A percentile compares a stretch with the other conserved stretches of the same genome.
Evolutionary conservation across 2,329 filamentous ascomycete species (phyloP).

Genomic region (Drechslerella dactyloides): DNA sequence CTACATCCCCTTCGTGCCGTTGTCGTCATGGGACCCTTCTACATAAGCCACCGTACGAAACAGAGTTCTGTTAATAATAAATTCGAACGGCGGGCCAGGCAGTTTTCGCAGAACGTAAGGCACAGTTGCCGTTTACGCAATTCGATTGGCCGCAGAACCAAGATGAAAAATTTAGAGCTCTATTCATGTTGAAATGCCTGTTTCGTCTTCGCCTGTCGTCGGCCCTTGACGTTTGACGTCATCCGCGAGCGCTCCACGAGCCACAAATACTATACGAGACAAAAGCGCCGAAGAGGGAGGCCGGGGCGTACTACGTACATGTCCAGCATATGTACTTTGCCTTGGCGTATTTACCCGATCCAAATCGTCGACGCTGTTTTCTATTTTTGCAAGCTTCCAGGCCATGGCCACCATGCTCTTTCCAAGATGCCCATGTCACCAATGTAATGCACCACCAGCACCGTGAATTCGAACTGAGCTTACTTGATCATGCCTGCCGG

Average conservation of each 20-base stretch:
- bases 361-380: too few species aligned
- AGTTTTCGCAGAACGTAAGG: too few species aligned
- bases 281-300: neutral
- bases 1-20: neutral
- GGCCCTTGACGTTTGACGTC: neutral
- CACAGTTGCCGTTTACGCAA: neutral
- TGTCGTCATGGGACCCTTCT: slow-evolving; percentile 51
- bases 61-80: neutral
- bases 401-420: neutral
- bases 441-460: too few species aligned
- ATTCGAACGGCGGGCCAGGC: neutral
- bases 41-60: slow-evolving; percentile 29
- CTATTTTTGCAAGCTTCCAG: too few species aligned
- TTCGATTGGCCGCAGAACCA: neutral
- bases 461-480: too few species aligned
- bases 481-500: too few species aligned
- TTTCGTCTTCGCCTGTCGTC: too few species aligned
- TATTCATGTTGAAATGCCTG: too few species aligned
- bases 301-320: neutral
- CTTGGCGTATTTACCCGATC: too few species aligned
- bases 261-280: neutral
- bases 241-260: neutral
- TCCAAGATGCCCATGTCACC: too few species aligned
- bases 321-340: too few species aligned
- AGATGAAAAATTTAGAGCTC: neutral